Conservation (phyloP, 345 rosid species). For the Trapa incisa region DNA sequence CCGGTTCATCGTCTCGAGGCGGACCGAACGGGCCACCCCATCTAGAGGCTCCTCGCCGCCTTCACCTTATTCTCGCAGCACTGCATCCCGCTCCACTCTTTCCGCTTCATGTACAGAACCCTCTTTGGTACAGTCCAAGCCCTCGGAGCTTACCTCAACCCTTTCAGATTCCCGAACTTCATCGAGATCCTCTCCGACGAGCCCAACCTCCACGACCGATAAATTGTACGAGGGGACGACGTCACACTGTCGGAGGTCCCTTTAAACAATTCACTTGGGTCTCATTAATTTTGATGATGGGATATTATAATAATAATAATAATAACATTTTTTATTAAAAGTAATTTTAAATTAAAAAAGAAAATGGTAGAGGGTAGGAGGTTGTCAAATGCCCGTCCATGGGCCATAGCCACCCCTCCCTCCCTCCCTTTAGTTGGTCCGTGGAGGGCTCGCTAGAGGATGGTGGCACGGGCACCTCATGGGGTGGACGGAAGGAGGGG, state of each 20-base stretch:
- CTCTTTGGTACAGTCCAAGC: conserved; percentile 29
- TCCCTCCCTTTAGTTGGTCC: too few species aligned
- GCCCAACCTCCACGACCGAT: conserved; percentile 46
- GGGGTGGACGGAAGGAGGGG: too few species aligned
- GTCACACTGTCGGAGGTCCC: conserved; percentile 55
- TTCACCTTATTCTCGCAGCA: conserved; percentile 70
- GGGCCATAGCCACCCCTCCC: too few species aligned
- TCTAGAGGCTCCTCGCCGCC: conserved; percentile 53
- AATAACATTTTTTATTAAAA: too few species aligned
- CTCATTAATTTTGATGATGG: conserved; percentile 19
- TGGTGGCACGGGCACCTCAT: too few species aligned
- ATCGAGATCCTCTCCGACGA: conserved; percentile 59
- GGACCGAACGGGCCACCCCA: conserved; percentile 62
- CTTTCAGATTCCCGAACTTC: conserved; percentile 36
- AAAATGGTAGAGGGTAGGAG: too few species aligned
- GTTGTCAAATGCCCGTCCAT: too few species aligned
- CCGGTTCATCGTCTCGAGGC: conserved; percentile 45
- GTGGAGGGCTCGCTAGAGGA: too few species aligned
- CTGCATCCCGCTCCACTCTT: conserved; percentile 81
- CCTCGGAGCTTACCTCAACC: conserved; percentile 24
- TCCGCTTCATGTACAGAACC: conserved; percentile 40
- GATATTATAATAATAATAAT: too few species aligned
- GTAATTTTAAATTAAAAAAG: too few species aligned
- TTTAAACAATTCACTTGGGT: conserved; percentile 59
- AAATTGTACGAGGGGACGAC: conserved; percentile 48